Evolutionary conservation across 495 filamentous ascomycete species (phyloP).

Genomic region (Penicillium manginii): DNA sequence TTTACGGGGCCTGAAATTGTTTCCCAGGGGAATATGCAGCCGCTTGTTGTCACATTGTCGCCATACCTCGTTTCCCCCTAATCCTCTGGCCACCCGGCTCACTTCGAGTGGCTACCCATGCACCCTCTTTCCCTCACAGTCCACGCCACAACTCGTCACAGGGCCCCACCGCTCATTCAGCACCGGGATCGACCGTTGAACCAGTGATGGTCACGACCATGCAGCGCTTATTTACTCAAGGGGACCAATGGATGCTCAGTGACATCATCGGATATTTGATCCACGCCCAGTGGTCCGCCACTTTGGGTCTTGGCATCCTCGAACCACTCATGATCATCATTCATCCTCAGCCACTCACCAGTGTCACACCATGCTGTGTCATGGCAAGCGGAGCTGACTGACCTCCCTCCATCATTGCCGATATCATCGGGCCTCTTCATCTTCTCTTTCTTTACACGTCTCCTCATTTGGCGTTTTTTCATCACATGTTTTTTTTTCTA

Average conservation of each 20-base stretch:
- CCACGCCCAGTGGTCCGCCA: conserved; percentile 29
- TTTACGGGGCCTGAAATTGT: neutral
- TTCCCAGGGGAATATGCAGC: neutral
- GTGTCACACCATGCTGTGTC: conserved; percentile 13
- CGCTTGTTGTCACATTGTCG: conserved; percentile 12
- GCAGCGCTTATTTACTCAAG: conserved; percentile 24
- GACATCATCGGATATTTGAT: conserved; percentile 38
- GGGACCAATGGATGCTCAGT: conserved; percentile 26
- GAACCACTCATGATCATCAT: conserved; percentile 19
- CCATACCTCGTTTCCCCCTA: conserved; percentile 17
- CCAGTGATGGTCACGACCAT: conserved; percentile 9
- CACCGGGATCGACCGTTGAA: conserved; percentile 13
- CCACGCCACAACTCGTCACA: conserved; percentile 20
- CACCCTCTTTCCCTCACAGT: conserved; percentile 2
- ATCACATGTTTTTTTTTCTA: conserved; percentile 11
- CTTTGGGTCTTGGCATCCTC: conserved; percentile 29
- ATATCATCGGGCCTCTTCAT: conserved; percentile 15
- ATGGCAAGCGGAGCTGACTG: conserved; percentile 7
- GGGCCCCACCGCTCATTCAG: conserved; percentile 16
- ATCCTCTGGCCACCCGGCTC: conserved; percentile 28
- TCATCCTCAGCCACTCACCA: conserved; percentile 14
- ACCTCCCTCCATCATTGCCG: conserved; percentile 18
- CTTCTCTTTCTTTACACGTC: conserved; percentile 2
- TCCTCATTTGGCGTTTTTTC: conserved; percentile 22
- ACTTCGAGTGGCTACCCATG: conserved; percentile 25